phyloP scores from a whole-genome alignment of 495 filamentous ascomycete genomes.

The Penicillium riverlandense region DNA sequence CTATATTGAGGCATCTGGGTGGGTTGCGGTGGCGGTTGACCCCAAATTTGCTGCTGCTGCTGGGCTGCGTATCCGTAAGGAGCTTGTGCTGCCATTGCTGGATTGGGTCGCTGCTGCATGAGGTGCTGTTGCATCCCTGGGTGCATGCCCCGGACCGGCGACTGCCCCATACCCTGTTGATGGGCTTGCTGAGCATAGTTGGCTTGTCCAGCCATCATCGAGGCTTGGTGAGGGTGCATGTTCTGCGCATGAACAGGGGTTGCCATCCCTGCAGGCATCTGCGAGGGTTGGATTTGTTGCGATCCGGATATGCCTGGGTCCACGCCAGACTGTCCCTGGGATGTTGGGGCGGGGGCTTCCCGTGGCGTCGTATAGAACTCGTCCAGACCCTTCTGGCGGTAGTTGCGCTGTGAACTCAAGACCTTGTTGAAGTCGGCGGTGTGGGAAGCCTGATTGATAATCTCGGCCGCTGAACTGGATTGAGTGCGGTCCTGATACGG shows the following conservation, averaged over 20 bases:
- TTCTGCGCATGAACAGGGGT: constrained; percentile 32
- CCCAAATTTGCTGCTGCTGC: constrained; percentile 42
- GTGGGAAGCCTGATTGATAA: constrained; percentile 80
- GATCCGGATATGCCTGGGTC: constrained; percentile 41
- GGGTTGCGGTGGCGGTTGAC: constrained; percentile 48
- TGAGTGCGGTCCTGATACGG: constrained; percentile 85
- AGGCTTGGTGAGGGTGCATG: constrained; percentile 30
- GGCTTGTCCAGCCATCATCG: constrained; percentile 35
- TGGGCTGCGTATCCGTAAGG: constrained; percentile 43
- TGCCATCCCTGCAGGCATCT: constrained; percentile 30
- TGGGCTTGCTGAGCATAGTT: constrained; percentile 29
- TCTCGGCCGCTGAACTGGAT: constrained; percentile 69
- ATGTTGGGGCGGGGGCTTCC: constrained; percentile 60
- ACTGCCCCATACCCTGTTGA: constrained; percentile 35
- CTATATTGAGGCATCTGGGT: constrained; percentile 43
- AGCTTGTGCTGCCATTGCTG: constrained; percentile 32
- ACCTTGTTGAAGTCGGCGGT: constrained; percentile 86
- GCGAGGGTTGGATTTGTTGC: constrained; percentile 39
- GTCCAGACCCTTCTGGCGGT: constrained; percentile 68
- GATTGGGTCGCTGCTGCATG: constrained; percentile 39
- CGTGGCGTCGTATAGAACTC: constrained; percentile 72
- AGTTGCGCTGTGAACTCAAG: constrained; percentile 64
- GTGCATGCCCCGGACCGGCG: constrained; percentile 36
- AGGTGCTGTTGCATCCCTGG: constrained; percentile 36
- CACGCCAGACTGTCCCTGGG: constrained; percentile 41